A percentile compares a stretch with the other conserved stretches of the same genome.
Evolutionary conservation across 257 asterid species (phyloP).

Genomic region (Scutellaria baicalensis): DNA sequence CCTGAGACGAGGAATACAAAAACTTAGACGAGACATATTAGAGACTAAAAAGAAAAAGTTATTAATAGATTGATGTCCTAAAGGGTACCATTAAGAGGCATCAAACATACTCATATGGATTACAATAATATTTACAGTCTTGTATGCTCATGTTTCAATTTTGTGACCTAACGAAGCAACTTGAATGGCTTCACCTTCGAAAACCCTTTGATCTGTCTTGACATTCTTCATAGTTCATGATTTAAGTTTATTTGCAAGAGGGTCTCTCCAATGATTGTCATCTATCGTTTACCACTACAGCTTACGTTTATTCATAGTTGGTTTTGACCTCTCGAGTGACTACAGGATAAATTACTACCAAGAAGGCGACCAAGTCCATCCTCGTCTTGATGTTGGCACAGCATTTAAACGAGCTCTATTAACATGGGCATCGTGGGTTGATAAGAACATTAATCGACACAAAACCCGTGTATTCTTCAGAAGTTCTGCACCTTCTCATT

Average conservation of each 20-base stretch:
- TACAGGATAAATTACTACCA: slow-evolving; percentile 84
- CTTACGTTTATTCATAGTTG: background rate
- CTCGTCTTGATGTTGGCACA: slow-evolving; percentile 56
- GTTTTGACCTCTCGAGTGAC: background rate
- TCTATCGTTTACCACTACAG: background rate
- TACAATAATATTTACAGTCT: too few relatives aligned
- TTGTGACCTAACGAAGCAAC: too few relatives aligned
- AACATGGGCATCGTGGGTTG: slow-evolving; percentile 89
- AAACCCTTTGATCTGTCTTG: background rate
- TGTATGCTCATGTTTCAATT: too few relatives aligned
- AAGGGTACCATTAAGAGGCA: too few relatives aligned
- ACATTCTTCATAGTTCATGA: background rate
- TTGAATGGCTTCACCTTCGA: background rate
- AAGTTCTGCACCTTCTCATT: slow-evolving; percentile 93
- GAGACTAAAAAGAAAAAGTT: too few relatives aligned
- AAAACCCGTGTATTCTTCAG: slow-evolving; percentile 75
- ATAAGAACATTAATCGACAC: slow-evolving; percentile 54
- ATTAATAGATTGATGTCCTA: too few relatives aligned
- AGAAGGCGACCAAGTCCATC: slow-evolving; percentile 64
- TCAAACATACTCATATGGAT: too few relatives aligned
- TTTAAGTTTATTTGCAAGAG: background rate
- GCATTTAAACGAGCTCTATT: slow-evolving; percentile 63
- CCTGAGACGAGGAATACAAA: too few relatives aligned
- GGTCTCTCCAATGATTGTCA: background rate
- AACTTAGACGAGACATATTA: too few relatives aligned